Conservation (phyloP, 805 yeast species). For the Spathaspora girioi region DNA sequence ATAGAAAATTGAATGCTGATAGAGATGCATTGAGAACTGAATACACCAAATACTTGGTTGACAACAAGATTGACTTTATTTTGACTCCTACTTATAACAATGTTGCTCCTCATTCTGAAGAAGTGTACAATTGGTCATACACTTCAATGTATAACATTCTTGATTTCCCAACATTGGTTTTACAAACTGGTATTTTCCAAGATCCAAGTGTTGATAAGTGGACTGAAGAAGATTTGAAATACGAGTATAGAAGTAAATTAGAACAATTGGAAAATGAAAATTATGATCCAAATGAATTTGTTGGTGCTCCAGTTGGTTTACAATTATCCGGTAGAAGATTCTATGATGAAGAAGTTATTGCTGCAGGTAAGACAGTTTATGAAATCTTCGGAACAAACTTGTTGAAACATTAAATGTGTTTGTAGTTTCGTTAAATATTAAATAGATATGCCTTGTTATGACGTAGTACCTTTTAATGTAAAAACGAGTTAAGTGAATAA, state of each 20-base stretch:
- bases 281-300: conserved; percentile 45
- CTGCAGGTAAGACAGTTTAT: conserved; percentile 39
- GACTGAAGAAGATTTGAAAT: conserved; percentile 30
- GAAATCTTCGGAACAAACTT: conserved; percentile 30
- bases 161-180: conserved; percentile 64
- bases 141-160: conserved; percentile 69
- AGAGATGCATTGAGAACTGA: conserved; percentile 60
- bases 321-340: conserved; percentile 54
- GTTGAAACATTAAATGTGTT: conserved; percentile 8
- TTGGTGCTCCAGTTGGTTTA: conserved; percentile 53
- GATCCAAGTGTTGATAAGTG: conserved; percentile 53
- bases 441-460: no score
- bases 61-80: conserved; percentile 59
- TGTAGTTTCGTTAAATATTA: no score
- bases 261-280: conserved; percentile 47
- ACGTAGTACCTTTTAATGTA: no score
- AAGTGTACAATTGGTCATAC: conserved; percentile 75
- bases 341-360: conserved; percentile 54
- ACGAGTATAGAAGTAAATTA: conserved; percentile 41
- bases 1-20: conserved; percentile 48
- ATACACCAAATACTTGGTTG: conserved; percentile 50
- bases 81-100: conserved; percentile 66
- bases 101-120: conserved; percentile 63
- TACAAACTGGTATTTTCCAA: conserved; percentile 60
- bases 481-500: no score